These are phyloP conservation scores for Lavandula angustifolia DNA, from an alignment of 257 asterid species.

Conservation along the genomic window DNA sequence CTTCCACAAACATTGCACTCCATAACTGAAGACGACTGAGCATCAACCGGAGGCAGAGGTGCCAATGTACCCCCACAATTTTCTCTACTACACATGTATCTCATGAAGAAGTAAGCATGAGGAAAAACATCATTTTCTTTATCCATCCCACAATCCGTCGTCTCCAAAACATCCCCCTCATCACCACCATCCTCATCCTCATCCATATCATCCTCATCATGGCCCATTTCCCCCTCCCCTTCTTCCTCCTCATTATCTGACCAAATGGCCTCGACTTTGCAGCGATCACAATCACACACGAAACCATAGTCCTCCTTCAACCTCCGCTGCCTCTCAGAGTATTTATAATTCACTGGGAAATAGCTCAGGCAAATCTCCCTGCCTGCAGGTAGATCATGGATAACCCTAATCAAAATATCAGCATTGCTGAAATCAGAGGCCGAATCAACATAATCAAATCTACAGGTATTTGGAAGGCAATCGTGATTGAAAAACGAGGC, in stretches of 20 bases:
- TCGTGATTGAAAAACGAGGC: constrained; percentile 94
- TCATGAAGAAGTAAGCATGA: constrained; percentile 78
- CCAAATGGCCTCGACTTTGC: constrained; percentile 94
- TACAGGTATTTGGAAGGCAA: constrained; percentile 93
- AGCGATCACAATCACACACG: constrained; percentile 79
- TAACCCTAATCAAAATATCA: constrained; percentile 65
- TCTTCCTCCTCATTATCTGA: constrained; percentile 69
- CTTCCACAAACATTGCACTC: constrained; percentile 91
- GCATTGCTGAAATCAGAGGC: constrained; percentile 38
- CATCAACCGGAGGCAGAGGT: constrained; percentile 64
- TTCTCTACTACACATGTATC: constrained; percentile 75
- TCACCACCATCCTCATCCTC: constrained; percentile 52
- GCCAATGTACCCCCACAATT: constrained; percentile 93
- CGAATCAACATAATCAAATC: constrained; percentile 81
- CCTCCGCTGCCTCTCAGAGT: constrained; percentile 73
- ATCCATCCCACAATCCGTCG: constrained; percentile 36
- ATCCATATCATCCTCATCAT: constrained; percentile 54
- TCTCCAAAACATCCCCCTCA: constrained; percentile 37
- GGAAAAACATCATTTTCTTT: constrained; percentile 62
- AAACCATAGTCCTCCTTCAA: constrained; percentile 89
- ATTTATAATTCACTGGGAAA: constrained; percentile 82
- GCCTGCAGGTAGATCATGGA: constrained; percentile 74
- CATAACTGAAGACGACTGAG: constrained; percentile 48
- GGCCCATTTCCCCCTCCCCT: constrained; percentile 50
- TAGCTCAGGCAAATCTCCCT: constrained; percentile 87